Base-by-base conservation (phyloP, 352 stramenopile genomes). In the Phytopythium chamaehyphon region DNA sequence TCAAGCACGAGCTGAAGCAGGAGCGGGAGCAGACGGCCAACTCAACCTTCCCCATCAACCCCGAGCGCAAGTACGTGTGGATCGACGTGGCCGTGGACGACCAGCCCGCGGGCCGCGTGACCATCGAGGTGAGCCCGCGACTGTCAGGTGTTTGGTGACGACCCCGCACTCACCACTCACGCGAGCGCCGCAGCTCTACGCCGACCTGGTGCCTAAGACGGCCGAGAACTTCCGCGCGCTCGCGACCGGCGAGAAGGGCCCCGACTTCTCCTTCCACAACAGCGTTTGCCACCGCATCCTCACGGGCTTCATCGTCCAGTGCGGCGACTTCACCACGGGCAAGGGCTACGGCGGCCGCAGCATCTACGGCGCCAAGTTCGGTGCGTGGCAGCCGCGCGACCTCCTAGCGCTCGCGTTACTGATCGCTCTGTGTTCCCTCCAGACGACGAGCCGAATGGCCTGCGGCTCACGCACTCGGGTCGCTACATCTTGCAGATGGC, bases 301-400 rank as follows among this genome's bases (percentile, higher is more conserved):
- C 54, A 98, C 90, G 59, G 87, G 93, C 50, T 99, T 99, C 60
- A 98, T 99, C 82, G 93, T 98, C 38, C 97, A 99, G 67, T 97
- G 93, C 46, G 96, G 96, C 31, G 96, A 98, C 71, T 98, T 96
- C 59, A 89, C 80, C 6, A 94, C 82, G 14, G 88, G 90, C 54
- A 94, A 97, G 51, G 94, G 95, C 33, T 98, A 89, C 31, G 96
- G 97, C 47, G 96, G 97, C 31, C 96, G 96, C 66, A 98, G 86
- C 59, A 99, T 99, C 66, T 99, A 98, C 69, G 95, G 96, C 38
- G 72, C 77, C 57, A 98, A 97, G 64, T 99, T 99, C 63, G 80
- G 62, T 71, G 44, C 47, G 39, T 23, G 12, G 24, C 18, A 15
- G 6, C n/a, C n/a, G n/a, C n/a, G n/a, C n/a, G n/a, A n/a, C n/a